Evolutionary conservation across 148 eudicot genomes (phyloP), one percentile per base, ranked within the genome.

Genomic region (Arbutus unedo): DNA sequence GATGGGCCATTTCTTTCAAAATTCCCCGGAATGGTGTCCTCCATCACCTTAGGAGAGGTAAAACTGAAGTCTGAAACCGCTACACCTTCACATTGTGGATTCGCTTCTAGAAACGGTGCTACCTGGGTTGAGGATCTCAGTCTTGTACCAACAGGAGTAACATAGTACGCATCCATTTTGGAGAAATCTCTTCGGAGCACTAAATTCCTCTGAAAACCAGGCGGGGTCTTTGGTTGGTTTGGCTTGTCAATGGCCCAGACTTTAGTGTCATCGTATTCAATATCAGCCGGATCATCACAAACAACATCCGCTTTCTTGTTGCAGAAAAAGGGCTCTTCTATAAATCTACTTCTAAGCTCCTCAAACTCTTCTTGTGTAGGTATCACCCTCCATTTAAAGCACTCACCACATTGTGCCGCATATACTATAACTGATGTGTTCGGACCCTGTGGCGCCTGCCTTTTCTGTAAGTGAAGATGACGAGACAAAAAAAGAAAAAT

Each of bases 241-340:
- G 94, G 94, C 88, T 86, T 90, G 88, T 94, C 94, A 1, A 90
- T 86, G 71, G 83, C 92, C 98, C 98, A 94, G 2, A 86, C 86
- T n/a, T 91, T 87, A 31, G 88, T 75, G 23, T 86, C 84, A 79
- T 92, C 91, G 72, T 88, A 87, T 77, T 90, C 92, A 5, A 94
- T 86, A 82, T 94, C 95, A 31, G 91, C 87, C 0, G 88, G 93
- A 62, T 89, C 90, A 68, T 90, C 91, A 57, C 96, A 94, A 2
- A 89, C 80, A 44, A 84, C 81, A 11, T 78, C 62, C 5, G 89
- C 82, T 71, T 82, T 90, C 81, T 80, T 90, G 85, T 62, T 62
- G 85, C 98, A 94, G 54, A 81, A 18, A 79, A 91, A 94, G 31
- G 96, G 98, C 7, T 89, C 88, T 50, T 91, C 90, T 11, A 45